phyloP scores from a whole-genome alignment of 179 eudicot genomes.

The Monotropa hypopitys region DNA sequence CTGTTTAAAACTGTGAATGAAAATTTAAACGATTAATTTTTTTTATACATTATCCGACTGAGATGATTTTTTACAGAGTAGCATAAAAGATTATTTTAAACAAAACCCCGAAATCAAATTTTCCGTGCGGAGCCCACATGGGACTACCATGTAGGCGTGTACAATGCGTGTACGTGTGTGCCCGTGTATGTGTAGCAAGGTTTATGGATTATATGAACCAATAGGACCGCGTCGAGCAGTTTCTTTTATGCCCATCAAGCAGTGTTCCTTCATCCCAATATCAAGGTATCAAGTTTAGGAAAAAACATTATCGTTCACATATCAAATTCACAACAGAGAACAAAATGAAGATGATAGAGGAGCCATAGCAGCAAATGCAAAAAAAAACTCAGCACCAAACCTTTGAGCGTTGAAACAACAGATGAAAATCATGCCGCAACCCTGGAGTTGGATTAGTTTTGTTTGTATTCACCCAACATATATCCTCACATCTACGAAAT shows the following conservation, averaged over 20 bases:
- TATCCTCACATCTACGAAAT: conserved; percentile 95
- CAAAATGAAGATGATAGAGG: neutral
- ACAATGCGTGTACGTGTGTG: no score
- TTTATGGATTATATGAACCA: no score
- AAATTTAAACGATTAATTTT: no score
- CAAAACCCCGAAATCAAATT: no score
- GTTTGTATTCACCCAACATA: conserved; percentile 98
- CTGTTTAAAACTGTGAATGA: no score
- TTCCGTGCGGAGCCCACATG: no score
- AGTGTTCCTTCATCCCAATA: conserved; percentile 64
- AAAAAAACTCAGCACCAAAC: conserved; percentile 22
- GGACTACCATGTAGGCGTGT: no score
- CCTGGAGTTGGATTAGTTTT: conserved; percentile 75
- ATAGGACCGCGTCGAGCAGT: conserved; percentile 94
- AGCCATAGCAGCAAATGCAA: neutral
- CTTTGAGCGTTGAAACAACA: conserved; percentile 90
- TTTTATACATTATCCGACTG: no score
- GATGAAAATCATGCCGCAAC: conserved; percentile 89
- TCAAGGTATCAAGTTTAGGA: conserved; percentile 7
- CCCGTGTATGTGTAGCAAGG: no score
- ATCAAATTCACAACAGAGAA: neutral
- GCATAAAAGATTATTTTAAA: no score
- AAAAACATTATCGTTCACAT: neutral
- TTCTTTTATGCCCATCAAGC: conserved; percentile 97
- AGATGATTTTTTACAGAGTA: no score